Evolutionary conservation across 345 rosid species (phyloP).

Genomic region (Salix arbutifolia): DNA sequence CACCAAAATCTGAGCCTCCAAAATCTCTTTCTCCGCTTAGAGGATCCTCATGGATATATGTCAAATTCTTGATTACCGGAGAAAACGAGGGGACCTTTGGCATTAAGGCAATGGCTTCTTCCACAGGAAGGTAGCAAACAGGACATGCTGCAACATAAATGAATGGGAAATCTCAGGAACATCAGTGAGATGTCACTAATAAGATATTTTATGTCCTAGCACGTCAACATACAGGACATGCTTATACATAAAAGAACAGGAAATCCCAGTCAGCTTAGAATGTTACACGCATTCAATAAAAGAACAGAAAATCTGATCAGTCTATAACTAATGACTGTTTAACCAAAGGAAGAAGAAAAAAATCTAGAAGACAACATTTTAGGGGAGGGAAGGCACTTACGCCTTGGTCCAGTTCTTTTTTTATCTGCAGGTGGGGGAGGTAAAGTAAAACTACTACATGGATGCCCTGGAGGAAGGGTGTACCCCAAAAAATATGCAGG

Average conservation of each 20-base stretch:
- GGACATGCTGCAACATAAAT: conserved; percentile 74
- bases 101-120: conserved; percentile 87
- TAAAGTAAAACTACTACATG: conserved; percentile 73
- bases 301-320: too few species aligned
- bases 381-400: conserved; percentile 44
- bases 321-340: background rate
- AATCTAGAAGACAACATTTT: background rate
- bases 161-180: conserved; percentile 23
- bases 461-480: conserved; percentile 91
- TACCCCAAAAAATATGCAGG: conserved; percentile 80
- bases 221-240: too few species aligned
- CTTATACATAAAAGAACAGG: too few species aligned
- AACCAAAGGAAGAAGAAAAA: background rate
- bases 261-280: background rate
- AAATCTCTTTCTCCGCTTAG: conserved; percentile 58
- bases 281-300: too few species aligned
- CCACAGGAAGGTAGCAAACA: conserved; percentile 93
- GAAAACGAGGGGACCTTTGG: conserved; percentile 80
- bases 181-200: background rate
- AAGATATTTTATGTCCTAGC: background rate
- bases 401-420: conserved; percentile 93
- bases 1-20: conserved; percentile 98
- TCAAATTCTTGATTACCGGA: conserved; percentile 66
- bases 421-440: conserved; percentile 97
- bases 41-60: conserved; percentile 68